Percentiles rank a stretch among this genome's conserved stretches.
Evolutionary conservation across 1,139 yeast species (phyloP).

Genomic region (Diutina ranongensis): DNA sequence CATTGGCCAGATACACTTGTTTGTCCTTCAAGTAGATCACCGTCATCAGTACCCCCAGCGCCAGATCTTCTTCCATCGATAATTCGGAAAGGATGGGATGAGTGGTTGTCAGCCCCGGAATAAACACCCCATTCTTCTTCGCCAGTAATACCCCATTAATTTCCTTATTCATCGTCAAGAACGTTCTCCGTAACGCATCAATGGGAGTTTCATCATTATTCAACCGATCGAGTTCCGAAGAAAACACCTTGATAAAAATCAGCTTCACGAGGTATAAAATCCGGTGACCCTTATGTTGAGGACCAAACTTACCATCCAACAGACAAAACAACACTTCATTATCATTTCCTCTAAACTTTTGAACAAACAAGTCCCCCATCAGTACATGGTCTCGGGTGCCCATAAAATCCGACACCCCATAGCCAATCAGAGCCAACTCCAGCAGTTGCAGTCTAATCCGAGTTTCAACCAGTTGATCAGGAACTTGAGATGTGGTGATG

Average conservation of each 20-base stretch:
- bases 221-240: slow-evolving; percentile 48
- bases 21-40: slow-evolving; percentile 67
- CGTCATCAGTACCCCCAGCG: slow-evolving; percentile 82
- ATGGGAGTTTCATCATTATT: slow-evolving; percentile 34
- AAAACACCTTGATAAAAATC: slow-evolving; percentile 49
- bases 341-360: slow-evolving; percentile 77
- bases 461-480: slow-evolving; percentile 75
- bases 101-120: slow-evolving; percentile 9
- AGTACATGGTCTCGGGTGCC: slow-evolving; percentile 61
- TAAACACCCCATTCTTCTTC: slow-evolving; percentile 20
- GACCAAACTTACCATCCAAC: slow-evolving; percentile 62
- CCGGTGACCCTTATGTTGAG: slow-evolving; percentile 38
- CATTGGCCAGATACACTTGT: slow-evolving; percentile 68
- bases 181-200: slow-evolving; percentile 70
- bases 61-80: slow-evolving; percentile 41
- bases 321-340: slow-evolving; percentile 62
- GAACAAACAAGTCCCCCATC: slow-evolving; percentile 76
- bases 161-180: slow-evolving; percentile 70
- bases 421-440: slow-evolving; percentile 62
- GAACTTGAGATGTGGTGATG: slow-evolving; percentile 69
- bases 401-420: slow-evolving; percentile 85
- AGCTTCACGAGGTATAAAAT: slow-evolving; percentile 69
- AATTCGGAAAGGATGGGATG: slow-evolving; percentile 12
- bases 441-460: slow-evolving; percentile 93
- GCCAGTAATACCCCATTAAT: slow-evolving; percentile 37